A percentile compares a stretch with the other conserved stretches of the same genome.
These are phyloP conservation scores for Arthroderma sp. DNA, from an alignment of 2,329 filamentous ascomycete species.

Conservation along the genomic window DNA sequence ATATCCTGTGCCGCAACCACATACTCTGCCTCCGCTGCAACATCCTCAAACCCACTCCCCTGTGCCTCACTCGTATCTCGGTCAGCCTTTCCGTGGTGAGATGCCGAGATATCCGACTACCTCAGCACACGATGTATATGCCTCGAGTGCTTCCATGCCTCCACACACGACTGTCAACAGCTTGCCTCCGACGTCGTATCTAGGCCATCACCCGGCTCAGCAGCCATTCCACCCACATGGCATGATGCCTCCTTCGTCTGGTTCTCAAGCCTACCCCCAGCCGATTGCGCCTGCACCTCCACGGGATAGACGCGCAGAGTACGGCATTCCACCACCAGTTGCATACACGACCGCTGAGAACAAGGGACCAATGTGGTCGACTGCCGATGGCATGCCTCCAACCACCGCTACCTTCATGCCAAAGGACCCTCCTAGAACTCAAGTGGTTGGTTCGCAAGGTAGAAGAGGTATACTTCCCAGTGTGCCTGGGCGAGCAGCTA, in stretches of 20 bases:
- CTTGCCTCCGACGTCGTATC: constrained; percentile 30
- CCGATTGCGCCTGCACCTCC: constrained; percentile 61
- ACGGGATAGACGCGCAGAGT: constrained; percentile 35
- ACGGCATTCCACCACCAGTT: constrained; percentile 59
- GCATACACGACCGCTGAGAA: constrained; percentile 47
- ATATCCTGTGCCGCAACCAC: constrained; percentile 30
- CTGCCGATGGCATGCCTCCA: constrained; percentile 26
- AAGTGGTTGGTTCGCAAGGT: constrained; percentile 90
- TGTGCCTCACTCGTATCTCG: constrained; percentile 29
- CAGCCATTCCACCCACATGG: constrained; percentile 28
- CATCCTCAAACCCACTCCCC: constrained; percentile 33
- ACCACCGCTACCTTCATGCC: constrained; percentile 26
- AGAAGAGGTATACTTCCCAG: constrained; percentile 83
- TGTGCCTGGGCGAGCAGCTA: constrained; percentile 69
- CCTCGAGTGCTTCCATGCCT: constrained; percentile 30
- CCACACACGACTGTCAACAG: constrained; percentile 30
- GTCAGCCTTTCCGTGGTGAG: constrained; percentile 30
- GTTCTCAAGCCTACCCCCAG: constrained; percentile 57
- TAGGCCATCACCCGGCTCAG: constrained; percentile 28
- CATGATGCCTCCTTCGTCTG: constrained; percentile 55
- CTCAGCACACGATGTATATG: constrained; percentile 29
- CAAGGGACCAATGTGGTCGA: constrained; percentile 42
- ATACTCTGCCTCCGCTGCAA: constrained; percentile 34
- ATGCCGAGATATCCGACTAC: constrained; percentile 31
- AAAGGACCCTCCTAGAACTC: constrained; percentile 45